Evolutionary conservation across 164 flowering plant species (phyloP), one percentile per base, ranked within the genome.

Genomic region (Annona squamosa): DNA sequence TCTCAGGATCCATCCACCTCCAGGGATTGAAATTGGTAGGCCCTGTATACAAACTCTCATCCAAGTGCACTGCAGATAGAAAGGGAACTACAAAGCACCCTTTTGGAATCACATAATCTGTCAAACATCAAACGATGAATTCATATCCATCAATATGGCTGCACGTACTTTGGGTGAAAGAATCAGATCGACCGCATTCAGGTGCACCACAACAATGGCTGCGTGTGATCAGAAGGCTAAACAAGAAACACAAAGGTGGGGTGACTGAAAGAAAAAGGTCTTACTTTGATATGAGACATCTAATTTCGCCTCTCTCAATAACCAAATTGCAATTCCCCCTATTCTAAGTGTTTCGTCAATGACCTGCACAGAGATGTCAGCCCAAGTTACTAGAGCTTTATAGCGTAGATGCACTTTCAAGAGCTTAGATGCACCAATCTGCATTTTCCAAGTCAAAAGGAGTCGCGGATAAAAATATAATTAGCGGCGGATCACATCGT

Each of bases 251-350:
- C 43, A 26, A 48, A 52, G 9, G 13, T 18, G 52, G 4, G 4
- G 10, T 63, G 6, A 16, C 43, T 26, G 6, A 37, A 57, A 5
- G 5, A 71, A 71, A 73, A 2, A 41, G 16, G 3, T 10, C 41
- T 9, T 76, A 89, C 97, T 93, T 88, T 86, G 82, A 76, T 88
- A 92, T 64, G 79, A 67, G 6, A 92, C 85, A 19, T 90, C 91
- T 77, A 87, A 85, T 72, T 77, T 89, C 61, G 98, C 87, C 78
- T 92, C 96, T 79, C 98, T 86, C 91, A 92, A 85, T 69, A 92
- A 74, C 96, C 96, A 92, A 56, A 92, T 91, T 19, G 98, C 98
- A 67, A 92, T 92, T 0, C 98, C 98, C 6, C 98, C 98, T 10
- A 91, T 76, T 62, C 98, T 76, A 17, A 92, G 94, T 3, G 96